phyloP scores from a whole-genome alignment of 2,329 filamentous ascomycete genomes.

The Pseudophaeomoniella oleicola region DNA sequence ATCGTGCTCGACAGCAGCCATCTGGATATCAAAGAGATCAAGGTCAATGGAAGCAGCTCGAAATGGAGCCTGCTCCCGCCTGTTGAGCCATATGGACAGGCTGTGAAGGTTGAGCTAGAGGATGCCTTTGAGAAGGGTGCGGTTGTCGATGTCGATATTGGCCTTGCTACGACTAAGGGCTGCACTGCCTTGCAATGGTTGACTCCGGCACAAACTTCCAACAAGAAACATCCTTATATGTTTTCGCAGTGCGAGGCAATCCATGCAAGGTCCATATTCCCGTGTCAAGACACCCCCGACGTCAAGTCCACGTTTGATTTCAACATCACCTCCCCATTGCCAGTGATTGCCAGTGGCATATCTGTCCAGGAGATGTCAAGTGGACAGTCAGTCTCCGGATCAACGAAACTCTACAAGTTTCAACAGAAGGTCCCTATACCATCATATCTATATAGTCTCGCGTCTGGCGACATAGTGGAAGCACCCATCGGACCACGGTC shows the following conservation, averaged over 20 bases:
- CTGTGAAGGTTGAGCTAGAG: conserved; percentile 33
- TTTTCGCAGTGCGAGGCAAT: conserved; percentile 98
- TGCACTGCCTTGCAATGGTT: conserved; percentile 95
- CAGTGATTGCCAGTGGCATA: conserved; percentile 84
- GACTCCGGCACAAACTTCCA: conserved; percentile 81
- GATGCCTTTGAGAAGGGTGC: conserved; percentile 30
- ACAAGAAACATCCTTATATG: conserved; percentile 93
- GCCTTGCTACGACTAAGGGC: conserved; percentile 65
- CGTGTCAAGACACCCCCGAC: conserved; percentile 93
- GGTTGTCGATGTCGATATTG: conserved; percentile 41
- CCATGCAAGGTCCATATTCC: conserved; percentile 83
- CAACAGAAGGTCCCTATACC: conserved; percentile 87
- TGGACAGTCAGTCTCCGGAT: conserved; percentile 32
- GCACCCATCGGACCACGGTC: conserved; percentile 80
- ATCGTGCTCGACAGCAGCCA: conserved; percentile 82
- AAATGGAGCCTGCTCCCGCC: conserved; percentile 59
- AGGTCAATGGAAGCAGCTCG: conserved; percentile 48
- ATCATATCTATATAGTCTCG: conserved; percentile 86
- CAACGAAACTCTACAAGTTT: conserved; percentile 60
- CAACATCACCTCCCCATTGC: conserved; percentile 69
- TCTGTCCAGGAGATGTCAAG: conserved; percentile 34
- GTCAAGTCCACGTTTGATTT: conserved; percentile 93
- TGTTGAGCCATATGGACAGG: conserved; percentile 50
- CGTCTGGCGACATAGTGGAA: conserved; percentile 62
- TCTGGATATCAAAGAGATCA: conserved; percentile 58